Conservation (phyloP, 2,329 filamentous ascomycete species). For the Diaporthe sp. region DNA sequence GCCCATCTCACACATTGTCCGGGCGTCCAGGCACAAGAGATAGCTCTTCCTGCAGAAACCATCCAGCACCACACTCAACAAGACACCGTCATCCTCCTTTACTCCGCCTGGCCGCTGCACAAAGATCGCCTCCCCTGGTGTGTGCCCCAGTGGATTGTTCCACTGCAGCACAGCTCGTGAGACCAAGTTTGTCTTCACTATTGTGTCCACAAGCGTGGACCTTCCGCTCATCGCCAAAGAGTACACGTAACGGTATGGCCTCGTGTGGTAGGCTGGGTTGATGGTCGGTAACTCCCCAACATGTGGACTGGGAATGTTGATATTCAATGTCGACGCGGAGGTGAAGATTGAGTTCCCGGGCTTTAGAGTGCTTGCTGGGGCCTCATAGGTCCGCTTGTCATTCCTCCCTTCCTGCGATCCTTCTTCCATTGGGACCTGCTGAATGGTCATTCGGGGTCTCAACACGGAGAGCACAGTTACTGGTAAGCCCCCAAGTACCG, state of each 20-base stretch:
- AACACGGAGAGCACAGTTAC: background rate
- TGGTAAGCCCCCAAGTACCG: background rate
- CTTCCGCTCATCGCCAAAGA: slow-evolving; percentile 68
- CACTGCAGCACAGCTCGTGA: slow-evolving; percentile 69
- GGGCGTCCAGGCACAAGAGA: slow-evolving; percentile 75
- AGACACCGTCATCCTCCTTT: slow-evolving; percentile 51
- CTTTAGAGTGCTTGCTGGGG: no score
- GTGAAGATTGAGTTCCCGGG: background rate
- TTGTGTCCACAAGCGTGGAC: slow-evolving; percentile 72
- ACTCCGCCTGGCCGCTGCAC: slow-evolving; percentile 63
- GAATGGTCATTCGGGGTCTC: background rate
- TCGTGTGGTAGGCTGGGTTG: slow-evolving; percentile 68
- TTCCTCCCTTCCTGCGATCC: background rate
- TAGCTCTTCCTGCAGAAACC: slow-evolving; percentile 72
- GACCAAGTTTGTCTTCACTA: slow-evolving; percentile 75
- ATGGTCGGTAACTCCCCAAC: slow-evolving; percentile 76
- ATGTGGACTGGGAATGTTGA: slow-evolving; percentile 66
- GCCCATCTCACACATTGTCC: slow-evolving; percentile 73
- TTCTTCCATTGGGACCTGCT: background rate
- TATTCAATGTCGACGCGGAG: slow-evolving; percentile 23
- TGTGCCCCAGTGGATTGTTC: slow-evolving; percentile 70
- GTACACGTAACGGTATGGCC: slow-evolving; percentile 73
- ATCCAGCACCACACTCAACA: slow-evolving; percentile 72
- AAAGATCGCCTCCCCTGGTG: slow-evolving; percentile 79
- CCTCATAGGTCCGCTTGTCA: no score